Evolutionary conservation across 1,284 basidiomycete genomes (phyloP), one percentile per base, ranked within the genome.

Genomic region (Cryptococcus depauperatus): DNA sequence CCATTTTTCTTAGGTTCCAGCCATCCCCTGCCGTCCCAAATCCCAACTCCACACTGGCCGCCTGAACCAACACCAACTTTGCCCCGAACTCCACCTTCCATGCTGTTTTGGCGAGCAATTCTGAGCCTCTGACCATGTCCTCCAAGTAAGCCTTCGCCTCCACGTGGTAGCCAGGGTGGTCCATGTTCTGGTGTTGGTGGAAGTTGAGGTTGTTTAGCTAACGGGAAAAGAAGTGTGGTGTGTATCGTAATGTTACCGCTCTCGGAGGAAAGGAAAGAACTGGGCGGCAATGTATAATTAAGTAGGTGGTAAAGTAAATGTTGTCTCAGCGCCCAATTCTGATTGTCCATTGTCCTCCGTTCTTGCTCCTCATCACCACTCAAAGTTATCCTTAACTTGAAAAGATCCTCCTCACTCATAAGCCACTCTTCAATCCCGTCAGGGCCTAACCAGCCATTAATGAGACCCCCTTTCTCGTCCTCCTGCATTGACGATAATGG

Each of bases 221-320:
- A 44, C 27, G 86, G 85, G 69, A 76, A 91, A 53, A 83, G 81
- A 3, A 88, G 73, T 0, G 87, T 89, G 55, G 67, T 79, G 51
- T 69, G 56, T 26, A 58, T 64, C 0, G 66, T 52, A 35, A 65
- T 44, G 51, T 63, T 62, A 13, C 42, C 37, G 19, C 30, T 35
- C 9, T 46, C 14, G 18, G 44, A 35, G 16, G 44, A 11, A 6
- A 47, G n/a, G 27, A 57, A 50, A 3, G 34, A 33, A 1, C 38
- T 27, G 46, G 43, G 60, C 14, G 75, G 62, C 13, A 95, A 67
- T 1, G 86, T 81, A 66, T 83, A 83, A 71, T 98, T 97, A 53
- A 98, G 75, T 35, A 97, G 71, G 68, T 98, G 95, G 64, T 98
- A 98, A 58, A 97, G 83, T 38, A 99, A 76, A 58, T 90, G 84